phyloP scores from a whole-genome alignment of 1,284 basidiomycete species.

The Moesziomyces sp. region DNA sequence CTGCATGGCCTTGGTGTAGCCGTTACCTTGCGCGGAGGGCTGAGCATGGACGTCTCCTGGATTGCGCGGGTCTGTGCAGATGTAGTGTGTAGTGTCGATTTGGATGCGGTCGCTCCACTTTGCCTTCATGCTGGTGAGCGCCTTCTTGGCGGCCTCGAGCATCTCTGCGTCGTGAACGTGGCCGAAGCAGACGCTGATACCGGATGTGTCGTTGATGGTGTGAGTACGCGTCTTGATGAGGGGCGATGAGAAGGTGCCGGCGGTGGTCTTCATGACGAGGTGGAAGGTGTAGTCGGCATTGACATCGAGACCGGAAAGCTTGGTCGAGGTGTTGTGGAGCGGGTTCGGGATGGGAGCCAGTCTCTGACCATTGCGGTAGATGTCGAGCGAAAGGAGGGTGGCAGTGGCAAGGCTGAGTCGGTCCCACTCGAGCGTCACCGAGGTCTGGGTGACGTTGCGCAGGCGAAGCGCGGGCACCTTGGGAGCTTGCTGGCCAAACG shows the following conservation, averaged over 20 bases:
- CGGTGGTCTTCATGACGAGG: slow-evolving; percentile 64
- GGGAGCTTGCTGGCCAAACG: slow-evolving; percentile 59
- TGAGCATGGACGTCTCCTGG: slow-evolving; percentile 34
- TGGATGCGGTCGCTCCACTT: slow-evolving; percentile 87
- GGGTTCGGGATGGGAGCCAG: slow-evolving; percentile 65
- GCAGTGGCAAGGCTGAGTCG: slow-evolving; percentile 59
- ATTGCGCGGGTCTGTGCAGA: slow-evolving; percentile 59
- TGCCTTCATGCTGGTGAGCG: slow-evolving; percentile 54
- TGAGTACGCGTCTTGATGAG: slow-evolving; percentile 60
- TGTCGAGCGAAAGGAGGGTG: slow-evolving; percentile 61
- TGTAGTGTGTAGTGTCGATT: slow-evolving; percentile 72
- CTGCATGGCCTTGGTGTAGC: slow-evolving; percentile 62
- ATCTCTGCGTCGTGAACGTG: slow-evolving; percentile 44
- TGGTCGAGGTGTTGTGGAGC: slow-evolving; percentile 63
- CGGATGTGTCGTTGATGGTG: slow-evolving; percentile 63
- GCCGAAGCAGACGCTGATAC: slow-evolving; percentile 65
- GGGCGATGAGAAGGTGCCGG: slow-evolving; percentile 58
- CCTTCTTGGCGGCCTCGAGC: slow-evolving; percentile 50
- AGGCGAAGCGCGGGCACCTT: slow-evolving; percentile 57
- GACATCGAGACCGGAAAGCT: slow-evolving; percentile 63
- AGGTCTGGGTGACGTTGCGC: slow-evolving; percentile 65
- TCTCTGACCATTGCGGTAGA: slow-evolving; percentile 62
- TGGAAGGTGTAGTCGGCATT: slow-evolving; percentile 66
- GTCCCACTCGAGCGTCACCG: slow-evolving; percentile 66
- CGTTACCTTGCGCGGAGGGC: slow-evolving; percentile 25